Evolutionary conservation across 768 basidiomycete species (phyloP).

Genomic region (Boletus rubescentipes): DNA sequence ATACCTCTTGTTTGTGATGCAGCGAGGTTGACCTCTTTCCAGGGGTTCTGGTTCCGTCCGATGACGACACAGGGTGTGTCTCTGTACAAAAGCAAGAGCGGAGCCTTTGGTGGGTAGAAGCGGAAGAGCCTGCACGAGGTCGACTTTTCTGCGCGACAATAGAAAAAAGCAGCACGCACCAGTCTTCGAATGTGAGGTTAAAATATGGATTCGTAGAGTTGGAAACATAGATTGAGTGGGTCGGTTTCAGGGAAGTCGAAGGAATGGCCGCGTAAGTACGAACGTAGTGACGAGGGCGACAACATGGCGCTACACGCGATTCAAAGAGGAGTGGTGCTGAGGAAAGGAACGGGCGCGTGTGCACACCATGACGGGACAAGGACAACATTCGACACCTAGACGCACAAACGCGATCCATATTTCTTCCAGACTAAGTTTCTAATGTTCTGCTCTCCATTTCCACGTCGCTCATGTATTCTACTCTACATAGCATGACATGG

Average conservation of each 20-base stretch:
- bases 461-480: constrained; percentile 11
- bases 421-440: no score
- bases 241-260: constrained; percentile 29
- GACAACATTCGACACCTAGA: constrained; percentile 26
- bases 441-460: neutral
- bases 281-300: neutral
- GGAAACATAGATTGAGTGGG: constrained; percentile 68
- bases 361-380: constrained; percentile 30
- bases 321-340: neutral
- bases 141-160: constrained; percentile 27
- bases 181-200: constrained; percentile 89
- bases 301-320: neutral
- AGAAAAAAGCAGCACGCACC: constrained; percentile 45
- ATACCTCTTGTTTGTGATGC: constrained; percentile 52
- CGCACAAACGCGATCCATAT: neutral
- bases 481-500: constrained; percentile 18
- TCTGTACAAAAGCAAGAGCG: constrained; percentile 84
- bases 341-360: constrained; percentile 17
- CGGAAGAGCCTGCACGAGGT: constrained; percentile 67
- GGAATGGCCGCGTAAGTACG: constrained; percentile 17
- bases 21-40: constrained; percentile 90
- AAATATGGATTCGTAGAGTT: constrained; percentile 81
- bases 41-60: constrained; percentile 96
- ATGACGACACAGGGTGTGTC: constrained; percentile 89
- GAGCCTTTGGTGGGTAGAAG: constrained; percentile 60